A percentile compares a stretch with the other conserved stretches of the same genome.
Evolutionary conservation across 495 filamentous ascomycete species (phyloP).

Genomic region (Lasiosphaeriaceae sp.): DNA sequence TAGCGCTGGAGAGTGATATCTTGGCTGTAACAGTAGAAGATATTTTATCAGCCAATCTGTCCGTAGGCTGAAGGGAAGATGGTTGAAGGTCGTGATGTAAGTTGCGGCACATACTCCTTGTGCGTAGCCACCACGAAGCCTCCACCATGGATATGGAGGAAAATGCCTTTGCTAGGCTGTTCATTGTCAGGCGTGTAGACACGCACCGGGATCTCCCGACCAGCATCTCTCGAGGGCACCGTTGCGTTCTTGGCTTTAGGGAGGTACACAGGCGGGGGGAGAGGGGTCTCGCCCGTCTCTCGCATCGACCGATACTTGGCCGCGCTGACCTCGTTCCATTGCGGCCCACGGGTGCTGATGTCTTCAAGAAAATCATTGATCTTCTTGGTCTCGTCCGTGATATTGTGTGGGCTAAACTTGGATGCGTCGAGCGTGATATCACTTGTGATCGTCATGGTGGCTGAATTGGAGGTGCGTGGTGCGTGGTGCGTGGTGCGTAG

Average conservation of each 20-base stretch:
- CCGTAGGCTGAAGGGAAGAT: too few species aligned
- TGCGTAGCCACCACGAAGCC: conserved; percentile 1
- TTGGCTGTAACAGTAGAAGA: too few species aligned
- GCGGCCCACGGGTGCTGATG: neutral
- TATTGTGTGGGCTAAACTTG: neutral
- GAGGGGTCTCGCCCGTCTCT: conserved; percentile 3
- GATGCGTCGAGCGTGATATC: conserved; percentile 7
- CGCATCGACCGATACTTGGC: conserved; percentile 1
- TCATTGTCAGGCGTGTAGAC: conserved; percentile 6
- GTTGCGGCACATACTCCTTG: neutral
- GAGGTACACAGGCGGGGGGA: conserved; percentile 2
- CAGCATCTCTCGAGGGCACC: conserved; percentile 1
- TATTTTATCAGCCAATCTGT: too few species aligned
- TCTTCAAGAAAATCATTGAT: neutral
- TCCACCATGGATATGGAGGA: conserved; percentile 7
- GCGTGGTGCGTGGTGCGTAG: too few species aligned
- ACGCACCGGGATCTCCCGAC: neutral
- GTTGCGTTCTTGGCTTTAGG: neutral
- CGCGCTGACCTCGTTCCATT: conserved; percentile 7
- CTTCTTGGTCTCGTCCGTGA: conserved; percentile 2
- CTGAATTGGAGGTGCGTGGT: neutral
- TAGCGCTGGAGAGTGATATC: conserved; percentile 5
- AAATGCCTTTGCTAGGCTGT: conserved; percentile 2
- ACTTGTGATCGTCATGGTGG: neutral
- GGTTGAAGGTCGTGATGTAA: too few species aligned